Base-by-base conservation (phyloP, 2,329 filamentous ascomycete genomes). In the Emericellopsis atlantica region DNA sequence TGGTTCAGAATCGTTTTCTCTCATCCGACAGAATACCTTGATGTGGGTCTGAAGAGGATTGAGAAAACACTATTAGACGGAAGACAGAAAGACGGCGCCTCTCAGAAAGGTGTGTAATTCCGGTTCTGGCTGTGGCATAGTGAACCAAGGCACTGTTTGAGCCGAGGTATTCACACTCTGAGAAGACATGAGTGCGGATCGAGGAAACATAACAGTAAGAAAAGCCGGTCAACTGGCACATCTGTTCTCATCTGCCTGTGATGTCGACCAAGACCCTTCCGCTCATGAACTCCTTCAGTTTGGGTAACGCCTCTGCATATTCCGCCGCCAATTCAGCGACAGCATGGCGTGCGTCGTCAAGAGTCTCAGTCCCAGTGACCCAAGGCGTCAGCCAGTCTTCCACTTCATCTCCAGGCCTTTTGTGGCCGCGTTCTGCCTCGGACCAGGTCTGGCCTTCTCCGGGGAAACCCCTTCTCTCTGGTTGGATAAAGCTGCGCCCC, bases 1-100 rank as follows among this genome's bases (percentile, higher is more conserved):
- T 63, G 59, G 60, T 63, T 61, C 40, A 48, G 61, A 4, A 58
- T 65, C 40, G 57, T 64, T 7, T 64, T 65, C 40, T 57, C 60
- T 2, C 55, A 62, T 6, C 44, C 51, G 15, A 44, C 46, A 35
- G 49, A 48, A 2, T 54, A 58, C 36, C 43, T 65, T 7, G 48
- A 54, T 5, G 44, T 56, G 36, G 54, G 48, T 2, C 36, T 56
- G 37, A 12, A 32, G 15, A 37, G 43, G 5, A 39, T 45, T 6
- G 12, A 41, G 12, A 26, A 15, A 10, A 37, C 40, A 4, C 9
- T 42, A 11, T 29, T 29, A 12, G 26, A 9, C 4, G 4, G 26
- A 12, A 29, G 12, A 29, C 4, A 29, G 26, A 29, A 29, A 6
- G 12, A 12, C 26, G 3, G 8, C 6, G 8, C 21, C 22, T 22